Evolutionary conservation across 2,329 filamentous ascomycete genomes (phyloP).

Genomic region (Curvularia spicifera): DNA sequence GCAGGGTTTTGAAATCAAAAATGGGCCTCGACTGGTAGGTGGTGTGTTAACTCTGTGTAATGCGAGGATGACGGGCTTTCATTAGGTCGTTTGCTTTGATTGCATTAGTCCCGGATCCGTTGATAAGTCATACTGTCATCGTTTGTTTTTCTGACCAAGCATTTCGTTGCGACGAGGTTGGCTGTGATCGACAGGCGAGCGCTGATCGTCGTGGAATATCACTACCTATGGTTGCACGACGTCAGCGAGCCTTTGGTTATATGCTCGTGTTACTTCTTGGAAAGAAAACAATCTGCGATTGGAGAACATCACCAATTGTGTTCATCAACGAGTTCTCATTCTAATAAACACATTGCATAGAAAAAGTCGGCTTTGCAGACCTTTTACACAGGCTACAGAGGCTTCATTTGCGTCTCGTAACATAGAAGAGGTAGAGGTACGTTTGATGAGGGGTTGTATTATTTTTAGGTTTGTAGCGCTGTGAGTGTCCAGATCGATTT

Average conservation of each 20-base stretch:
- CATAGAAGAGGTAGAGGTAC: too few relatives aligned
- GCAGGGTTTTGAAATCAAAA: constrained; percentile 9
- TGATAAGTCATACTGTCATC: not conserved
- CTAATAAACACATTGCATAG: not conserved
- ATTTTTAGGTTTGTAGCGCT: too few relatives aligned
- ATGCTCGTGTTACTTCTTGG: not conserved
- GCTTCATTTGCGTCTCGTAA: too few relatives aligned
- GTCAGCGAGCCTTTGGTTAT: not conserved
- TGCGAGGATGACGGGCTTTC: not conserved
- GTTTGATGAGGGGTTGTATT: too few relatives aligned
- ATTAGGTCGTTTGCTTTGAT: not conserved
- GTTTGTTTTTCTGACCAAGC: constrained; percentile 9
- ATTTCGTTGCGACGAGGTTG: not conserved
- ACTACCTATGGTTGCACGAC: not conserved
- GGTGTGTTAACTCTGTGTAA: not conserved
- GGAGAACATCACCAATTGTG: not conserved
- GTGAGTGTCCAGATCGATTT: too few relatives aligned
- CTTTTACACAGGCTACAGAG: too few relatives aligned
- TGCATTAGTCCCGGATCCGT: constrained; percentile 6
- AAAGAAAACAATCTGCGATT: not conserved
- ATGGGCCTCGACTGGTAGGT: constrained; percentile 18
- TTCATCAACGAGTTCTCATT: too few relatives aligned
- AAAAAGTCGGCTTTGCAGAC: too few relatives aligned
- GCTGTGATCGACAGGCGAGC: constrained; percentile 2
- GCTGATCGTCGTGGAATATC: constrained; percentile 4